Conservation (phyloP, 2,329 filamentous ascomycete genomes). For the Metarhizium robertsii region DNA sequence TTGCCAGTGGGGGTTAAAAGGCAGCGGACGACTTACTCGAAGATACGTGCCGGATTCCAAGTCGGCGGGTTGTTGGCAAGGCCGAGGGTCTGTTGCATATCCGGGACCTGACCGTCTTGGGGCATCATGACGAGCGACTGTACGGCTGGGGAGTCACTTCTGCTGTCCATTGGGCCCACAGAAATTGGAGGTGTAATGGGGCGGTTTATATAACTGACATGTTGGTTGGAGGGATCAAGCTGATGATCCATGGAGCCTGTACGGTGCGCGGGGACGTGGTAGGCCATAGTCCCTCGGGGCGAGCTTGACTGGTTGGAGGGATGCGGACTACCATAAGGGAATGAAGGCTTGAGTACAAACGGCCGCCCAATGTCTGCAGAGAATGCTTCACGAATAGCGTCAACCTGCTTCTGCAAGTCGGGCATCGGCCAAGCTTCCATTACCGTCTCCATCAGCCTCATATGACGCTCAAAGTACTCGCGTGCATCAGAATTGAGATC, state of each 20-base stretch:
- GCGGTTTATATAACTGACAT: slow-evolving; percentile 58
- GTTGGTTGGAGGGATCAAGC: slow-evolving; percentile 36
- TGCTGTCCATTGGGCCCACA: slow-evolving; percentile 60
- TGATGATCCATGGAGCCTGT: slow-evolving; percentile 44
- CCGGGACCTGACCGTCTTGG: slow-evolving; percentile 44
- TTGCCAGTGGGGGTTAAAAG: neutral
- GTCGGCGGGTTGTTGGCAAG: slow-evolving; percentile 55
- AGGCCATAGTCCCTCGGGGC: slow-evolving; percentile 40
- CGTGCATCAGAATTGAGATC: slow-evolving; percentile 77
- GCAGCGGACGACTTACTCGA: slow-evolving; percentile 60
- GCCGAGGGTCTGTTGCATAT: slow-evolving; percentile 44
- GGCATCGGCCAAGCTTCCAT: slow-evolving; percentile 78
- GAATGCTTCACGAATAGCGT: slow-evolving; percentile 82
- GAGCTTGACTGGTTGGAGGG: slow-evolving; percentile 55
- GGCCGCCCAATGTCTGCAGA: slow-evolving; percentile 76
- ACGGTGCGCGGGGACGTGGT: slow-evolving; percentile 36
- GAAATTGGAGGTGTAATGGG: slow-evolving; percentile 77
- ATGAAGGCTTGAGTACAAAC: slow-evolving; percentile 80
- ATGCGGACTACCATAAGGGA: slow-evolving; percentile 76
- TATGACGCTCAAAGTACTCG: slow-evolving; percentile 85
- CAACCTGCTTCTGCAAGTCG: slow-evolving; percentile 82
- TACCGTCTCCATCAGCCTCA: slow-evolving; percentile 85
- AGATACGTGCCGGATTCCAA: slow-evolving; percentile 83
- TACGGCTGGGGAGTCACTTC: slow-evolving; percentile 66
- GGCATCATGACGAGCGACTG: slow-evolving; percentile 65